Evolutionary conservation across 495 filamentous ascomycete species (phyloP), one percentile per base, ranked within the genome.

Genomic region (Eremomyces bilateralis): DNA sequence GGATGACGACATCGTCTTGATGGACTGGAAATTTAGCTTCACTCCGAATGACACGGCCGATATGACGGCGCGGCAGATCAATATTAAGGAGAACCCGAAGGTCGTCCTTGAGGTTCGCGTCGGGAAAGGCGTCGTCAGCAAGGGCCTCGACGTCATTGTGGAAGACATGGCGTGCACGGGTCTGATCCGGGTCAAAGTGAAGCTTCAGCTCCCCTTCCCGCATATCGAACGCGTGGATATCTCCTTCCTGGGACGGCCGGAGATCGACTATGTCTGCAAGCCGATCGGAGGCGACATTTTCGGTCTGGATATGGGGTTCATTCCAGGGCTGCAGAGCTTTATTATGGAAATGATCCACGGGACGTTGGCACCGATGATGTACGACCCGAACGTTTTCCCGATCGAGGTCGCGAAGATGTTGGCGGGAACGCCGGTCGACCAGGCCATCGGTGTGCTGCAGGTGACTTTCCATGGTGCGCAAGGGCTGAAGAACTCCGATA

Each of bases 11-110:
- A 76, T 76, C 36, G 79, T 99, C 28, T 67, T 95, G 36, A 99
- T 95, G 90, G 88, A 99, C 50, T 99, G 88, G 88, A 84, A 91
- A 44, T 95, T 99, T 57, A 94, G 84, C 59, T 99, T 99, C 55
- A 95, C 79, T 0, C 88, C 88, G 5, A 94, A 85, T 44, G 88
- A 99, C 53, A 76, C 65, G 6, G 70, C 76, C 39, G 88, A 99
- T 56, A 63, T 99, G 64, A 99, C 88, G 3, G 60, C 71, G 15
- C 72, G 76, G 29, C 88, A 99, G 48, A 52, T 90, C 43, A 88
- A 81, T 58, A 78, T 85, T 55, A 94, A 90, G 58, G 64, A 94
- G 52, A 94, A 99, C 51, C 88, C 88, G 5, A 99, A 95, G 57
- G 65, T 99, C 38, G 77, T 92, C 4, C 65, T 99, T 6, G 88